These are phyloP conservation scores for Medicago lupulina DNA, from an alignment of 306 rosid genomes.

Conservation along the genomic window DNA sequence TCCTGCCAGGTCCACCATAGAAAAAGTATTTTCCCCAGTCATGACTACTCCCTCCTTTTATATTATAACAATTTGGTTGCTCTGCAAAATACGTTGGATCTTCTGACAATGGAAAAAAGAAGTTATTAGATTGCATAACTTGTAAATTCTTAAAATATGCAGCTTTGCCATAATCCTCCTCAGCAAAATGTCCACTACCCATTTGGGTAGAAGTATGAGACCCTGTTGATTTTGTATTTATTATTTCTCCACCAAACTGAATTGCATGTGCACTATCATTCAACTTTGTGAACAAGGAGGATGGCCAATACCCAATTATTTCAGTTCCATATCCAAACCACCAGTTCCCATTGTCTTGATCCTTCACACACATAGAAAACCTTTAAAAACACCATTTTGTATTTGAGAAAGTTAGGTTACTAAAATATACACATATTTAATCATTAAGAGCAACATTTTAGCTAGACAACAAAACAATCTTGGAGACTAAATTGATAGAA, in stretches of 20 bases:
- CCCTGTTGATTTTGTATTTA: conserved; percentile 63
- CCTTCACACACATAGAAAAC: neutral
- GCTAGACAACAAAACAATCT: too few species aligned
- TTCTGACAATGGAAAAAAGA: conserved; percentile 63
- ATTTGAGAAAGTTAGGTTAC: too few species aligned
- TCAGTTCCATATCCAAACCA: conserved; percentile 26
- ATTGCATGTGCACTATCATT: conserved; percentile 75
- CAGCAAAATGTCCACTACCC: conserved; percentile 93
- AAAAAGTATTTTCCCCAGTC: conserved; percentile 93
- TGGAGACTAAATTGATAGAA: too few species aligned
- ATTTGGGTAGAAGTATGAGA: conserved; percentile 82
- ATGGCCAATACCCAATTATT: conserved; percentile 55
- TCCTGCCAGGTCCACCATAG: conserved; percentile 97
- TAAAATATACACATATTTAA: too few species aligned
- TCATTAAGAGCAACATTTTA: too few species aligned
- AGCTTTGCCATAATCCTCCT: conserved; percentile 82
- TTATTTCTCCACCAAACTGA: conserved; percentile 84
- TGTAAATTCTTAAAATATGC: conserved; percentile 75
- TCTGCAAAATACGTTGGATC: conserved; percentile 69
- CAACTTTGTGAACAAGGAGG: conserved; percentile 74
- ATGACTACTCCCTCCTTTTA: conserved; percentile 76
- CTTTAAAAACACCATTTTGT: neutral
- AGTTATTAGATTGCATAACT: conserved; percentile 85
- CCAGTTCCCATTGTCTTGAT: neutral
- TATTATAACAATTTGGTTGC: conserved; percentile 85